These are phyloP conservation scores for Dactylonectria macrodidyma DNA, from an alignment of 2,329 filamentous ascomycete species.

Conservation along the genomic window DNA sequence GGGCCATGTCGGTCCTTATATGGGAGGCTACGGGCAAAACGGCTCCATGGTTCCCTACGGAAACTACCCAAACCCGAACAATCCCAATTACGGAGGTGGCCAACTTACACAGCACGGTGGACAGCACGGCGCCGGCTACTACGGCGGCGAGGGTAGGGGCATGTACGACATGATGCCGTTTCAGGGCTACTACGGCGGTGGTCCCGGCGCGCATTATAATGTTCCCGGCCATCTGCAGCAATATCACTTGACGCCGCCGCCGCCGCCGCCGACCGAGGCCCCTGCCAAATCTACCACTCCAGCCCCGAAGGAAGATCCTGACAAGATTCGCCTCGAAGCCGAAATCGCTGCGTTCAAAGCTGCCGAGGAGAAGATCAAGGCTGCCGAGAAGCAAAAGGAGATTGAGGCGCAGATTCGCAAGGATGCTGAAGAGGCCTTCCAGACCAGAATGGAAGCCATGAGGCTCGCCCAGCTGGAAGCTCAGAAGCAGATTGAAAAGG, in stretches of 20 bases:
- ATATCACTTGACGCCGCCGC: slow-evolving; percentile 58
- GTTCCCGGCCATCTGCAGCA: slow-evolving; percentile 55
- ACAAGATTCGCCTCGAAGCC: slow-evolving; percentile 74
- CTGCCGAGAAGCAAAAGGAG: slow-evolving; percentile 60
- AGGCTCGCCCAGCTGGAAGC: slow-evolving; percentile 35
- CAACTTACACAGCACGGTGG: slow-evolving; percentile 53
- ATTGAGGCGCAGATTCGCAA: slow-evolving; percentile 61
- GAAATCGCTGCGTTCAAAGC: slow-evolving; percentile 68
- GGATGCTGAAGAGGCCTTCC: slow-evolving; percentile 62
- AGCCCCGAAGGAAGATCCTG: slow-evolving; percentile 63
- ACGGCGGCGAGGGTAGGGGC: slow-evolving; percentile 54
- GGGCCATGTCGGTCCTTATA: slow-evolving; percentile 63
- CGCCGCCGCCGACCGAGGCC: slow-evolving; percentile 60
- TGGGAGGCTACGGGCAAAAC: slow-evolving; percentile 54
- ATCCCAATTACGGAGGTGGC: slow-evolving; percentile 58
- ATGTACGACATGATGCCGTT: slow-evolving; percentile 69
- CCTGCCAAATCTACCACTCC: slow-evolving; percentile 59
- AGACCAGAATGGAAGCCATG: slow-evolving; percentile 47
- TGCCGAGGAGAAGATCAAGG: slow-evolving; percentile 62
- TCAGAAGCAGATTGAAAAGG: slow-evolving; percentile 55
- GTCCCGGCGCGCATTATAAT: slow-evolving; percentile 43
- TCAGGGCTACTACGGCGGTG: slow-evolving; percentile 54
- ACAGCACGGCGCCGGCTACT: slow-evolving; percentile 58
- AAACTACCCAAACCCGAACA: slow-evolving; percentile 47
- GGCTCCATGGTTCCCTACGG: slow-evolving; percentile 66